A percentile compares a stretch with the other conserved stretches of the same genome.
Conservation (phyloP, 2,329 filamentous ascomycete species). For the Colletotrichum tabaci region DNA sequence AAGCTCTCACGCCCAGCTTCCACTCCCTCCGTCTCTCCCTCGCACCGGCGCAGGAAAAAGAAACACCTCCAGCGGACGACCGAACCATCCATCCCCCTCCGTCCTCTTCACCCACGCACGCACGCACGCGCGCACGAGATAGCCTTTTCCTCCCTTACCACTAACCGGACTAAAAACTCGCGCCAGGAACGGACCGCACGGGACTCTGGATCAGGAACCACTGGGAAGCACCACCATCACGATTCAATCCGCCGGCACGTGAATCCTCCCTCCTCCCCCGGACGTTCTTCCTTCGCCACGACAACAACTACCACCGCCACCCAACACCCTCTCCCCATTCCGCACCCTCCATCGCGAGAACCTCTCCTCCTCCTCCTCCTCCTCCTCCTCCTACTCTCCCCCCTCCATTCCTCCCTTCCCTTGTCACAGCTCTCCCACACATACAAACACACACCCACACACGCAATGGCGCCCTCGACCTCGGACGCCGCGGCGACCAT, state of each 20-base stretch:
- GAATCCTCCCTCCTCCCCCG: slow-evolving; percentile 19
- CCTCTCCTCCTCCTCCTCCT: not conserved
- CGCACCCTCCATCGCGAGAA: not conserved
- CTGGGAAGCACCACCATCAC: not conserved
- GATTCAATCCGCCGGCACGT: slow-evolving; percentile 10
- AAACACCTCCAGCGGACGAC: slow-evolving; percentile 34
- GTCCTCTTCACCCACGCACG: not conserved
- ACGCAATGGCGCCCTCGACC: slow-evolving; percentile 45
- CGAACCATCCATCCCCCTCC: not conserved
- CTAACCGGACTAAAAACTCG: not conserved
- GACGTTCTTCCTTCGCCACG: slow-evolving; percentile 1
- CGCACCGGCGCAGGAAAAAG: not conserved
- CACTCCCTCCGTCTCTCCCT: no score
- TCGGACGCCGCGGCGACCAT: slow-evolving; percentile 43
- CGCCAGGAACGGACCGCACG: slow-evolving; percentile 42
- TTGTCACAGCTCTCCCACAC: not conserved
- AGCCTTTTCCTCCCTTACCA: not conserved
- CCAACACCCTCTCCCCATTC: not conserved
- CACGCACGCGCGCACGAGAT: not conserved
- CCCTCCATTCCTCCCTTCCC: not conserved
- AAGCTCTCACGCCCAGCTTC: slow-evolving; percentile 12
- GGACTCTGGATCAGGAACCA: not conserved
- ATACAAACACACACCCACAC: not conserved
- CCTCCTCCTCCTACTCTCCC: not conserved
- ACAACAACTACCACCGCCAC: not conserved